Base-by-base conservation (phyloP, 176 grass and related monocot species). In the Themeda triandra region DNA sequence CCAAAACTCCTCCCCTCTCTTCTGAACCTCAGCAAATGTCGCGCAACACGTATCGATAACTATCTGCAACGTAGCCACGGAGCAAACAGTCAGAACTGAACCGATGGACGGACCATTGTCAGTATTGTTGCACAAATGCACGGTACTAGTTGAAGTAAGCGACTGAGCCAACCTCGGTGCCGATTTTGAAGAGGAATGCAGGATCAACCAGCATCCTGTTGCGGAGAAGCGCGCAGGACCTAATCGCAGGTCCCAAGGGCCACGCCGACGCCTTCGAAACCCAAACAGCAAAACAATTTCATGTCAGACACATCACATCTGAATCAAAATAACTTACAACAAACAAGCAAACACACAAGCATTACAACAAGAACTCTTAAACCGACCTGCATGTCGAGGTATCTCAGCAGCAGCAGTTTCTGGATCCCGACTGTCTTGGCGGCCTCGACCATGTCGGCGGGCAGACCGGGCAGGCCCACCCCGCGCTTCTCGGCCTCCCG, bases 141-240 rank as follows among this genome's bases (percentile, higher is more conserved):
- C 18, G 27, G 6, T 32, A 58, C 56, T 40, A 29, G 8, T 77
- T 49, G 41, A 46, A 46, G 51, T 45, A 77, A 85, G 37, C 37
- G 82, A 18, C 6, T 8, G 6, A 78, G 10, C 35, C 8, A 62
- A 93, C 84, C 91, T 98, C 92, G 0, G 92, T 95, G 70, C 95
- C 95, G 25, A 98, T 78, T 95, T 98, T 98, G 83, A 98, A 98
- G 69, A 98, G 95, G 80, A 98, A 98, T 19, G 92, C 87, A 81
- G 92, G 95, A 82, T 98, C 91, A 86, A 90, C 89, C 33, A 98
- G 91, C 95, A 98, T 95, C 85, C 92, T 86, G 51, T 98, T 95
- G 10, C 92, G 88, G 68, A 98, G 83, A 65, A 98, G 85, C 1
- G 89, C 68, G 76, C 80, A 90, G 27, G 85, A 95, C 79, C 76